Conservation (phyloP, 2,329 filamentous ascomycete genomes). For the Aureobasidium subglaciale region DNA sequence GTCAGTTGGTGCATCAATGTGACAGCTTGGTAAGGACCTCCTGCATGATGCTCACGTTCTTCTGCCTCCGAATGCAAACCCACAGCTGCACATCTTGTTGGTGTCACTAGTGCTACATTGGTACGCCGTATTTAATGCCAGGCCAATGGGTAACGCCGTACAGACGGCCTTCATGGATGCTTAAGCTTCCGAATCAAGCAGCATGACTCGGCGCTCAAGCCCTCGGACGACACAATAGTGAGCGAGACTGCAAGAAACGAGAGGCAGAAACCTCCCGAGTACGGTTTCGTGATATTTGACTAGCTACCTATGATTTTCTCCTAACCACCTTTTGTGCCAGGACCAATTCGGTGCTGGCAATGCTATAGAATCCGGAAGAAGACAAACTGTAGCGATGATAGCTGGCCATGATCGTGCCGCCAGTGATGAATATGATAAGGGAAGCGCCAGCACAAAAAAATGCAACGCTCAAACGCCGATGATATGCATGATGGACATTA, state of each 20-base stretch:
- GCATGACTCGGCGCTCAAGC: too few species aligned
- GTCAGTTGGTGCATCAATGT: too few species aligned
- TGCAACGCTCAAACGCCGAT: slow-evolving; percentile 11
- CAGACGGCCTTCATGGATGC: too few species aligned
- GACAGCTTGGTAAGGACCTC: too few species aligned
- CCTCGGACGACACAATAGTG: too few species aligned
- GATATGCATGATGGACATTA: slow-evolving; percentile 13
- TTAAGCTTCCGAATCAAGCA: too few species aligned
- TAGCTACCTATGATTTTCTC: background rate
- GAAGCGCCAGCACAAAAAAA: background rate
- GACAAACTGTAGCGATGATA: background rate
- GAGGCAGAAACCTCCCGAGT: background rate
- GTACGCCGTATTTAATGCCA: too few species aligned
- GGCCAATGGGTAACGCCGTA: too few species aligned
- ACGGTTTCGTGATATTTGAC: background rate
- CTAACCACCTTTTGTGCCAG: background rate
- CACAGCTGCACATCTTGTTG: too few species aligned
- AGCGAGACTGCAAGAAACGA: background rate
- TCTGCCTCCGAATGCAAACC: too few species aligned
- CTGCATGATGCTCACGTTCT: too few species aligned
- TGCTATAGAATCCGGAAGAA: background rate
- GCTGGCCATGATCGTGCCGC: background rate
- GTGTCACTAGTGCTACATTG: too few species aligned
- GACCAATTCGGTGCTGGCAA: background rate
- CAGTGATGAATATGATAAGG: background rate